Evolutionary conservation across 2,329 filamentous ascomycete genomes (phyloP).

Genomic region (Delphinella strobiligena): DNA sequence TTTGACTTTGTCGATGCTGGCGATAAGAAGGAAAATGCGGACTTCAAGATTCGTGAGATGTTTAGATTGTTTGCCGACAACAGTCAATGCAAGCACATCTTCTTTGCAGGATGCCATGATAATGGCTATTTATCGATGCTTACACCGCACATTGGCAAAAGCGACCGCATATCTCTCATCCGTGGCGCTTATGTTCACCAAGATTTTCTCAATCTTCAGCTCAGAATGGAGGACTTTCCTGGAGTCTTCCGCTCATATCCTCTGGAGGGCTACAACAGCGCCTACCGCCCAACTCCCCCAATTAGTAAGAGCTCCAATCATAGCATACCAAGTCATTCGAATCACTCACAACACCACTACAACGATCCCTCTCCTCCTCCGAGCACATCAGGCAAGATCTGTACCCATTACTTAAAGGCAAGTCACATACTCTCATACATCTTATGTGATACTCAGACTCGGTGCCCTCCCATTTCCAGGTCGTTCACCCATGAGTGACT

Average conservation of each 20-base stretch:
- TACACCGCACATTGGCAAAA: constrained; percentile 37
- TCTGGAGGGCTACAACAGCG: constrained; percentile 13
- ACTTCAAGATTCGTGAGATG: constrained; percentile 46
- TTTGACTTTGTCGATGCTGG: constrained; percentile 53
- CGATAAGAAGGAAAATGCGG: constrained; percentile 47
- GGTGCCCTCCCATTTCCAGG: too few relatives aligned
- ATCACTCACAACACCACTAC: background rate
- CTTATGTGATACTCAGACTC: too few relatives aligned
- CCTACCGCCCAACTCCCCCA: background rate
- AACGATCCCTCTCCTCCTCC: background rate
- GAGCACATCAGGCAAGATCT: background rate
- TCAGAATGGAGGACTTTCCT: constrained; percentile 40
- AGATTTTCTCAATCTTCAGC: constrained; percentile 40
- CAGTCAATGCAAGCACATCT: constrained; percentile 51
- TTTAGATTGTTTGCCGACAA: constrained; percentile 44
- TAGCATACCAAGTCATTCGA: background rate
- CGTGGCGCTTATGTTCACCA: constrained; percentile 38
- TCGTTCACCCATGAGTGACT: too few relatives aligned
- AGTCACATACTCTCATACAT: background rate
- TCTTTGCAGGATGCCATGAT: constrained; percentile 52
- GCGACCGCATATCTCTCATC: constrained; percentile 42
- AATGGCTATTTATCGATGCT: constrained; percentile 46
- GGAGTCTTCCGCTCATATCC: constrained; percentile 39
- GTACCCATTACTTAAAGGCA: background rate
- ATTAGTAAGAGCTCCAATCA: background rate